Percentiles rank a stretch among this genome's conserved stretches.
These are phyloP conservation scores for Umbelopsis sp. DNA, from an alignment of 192 early-diverging fungal genomes.

Conservation along the genomic window DNA sequence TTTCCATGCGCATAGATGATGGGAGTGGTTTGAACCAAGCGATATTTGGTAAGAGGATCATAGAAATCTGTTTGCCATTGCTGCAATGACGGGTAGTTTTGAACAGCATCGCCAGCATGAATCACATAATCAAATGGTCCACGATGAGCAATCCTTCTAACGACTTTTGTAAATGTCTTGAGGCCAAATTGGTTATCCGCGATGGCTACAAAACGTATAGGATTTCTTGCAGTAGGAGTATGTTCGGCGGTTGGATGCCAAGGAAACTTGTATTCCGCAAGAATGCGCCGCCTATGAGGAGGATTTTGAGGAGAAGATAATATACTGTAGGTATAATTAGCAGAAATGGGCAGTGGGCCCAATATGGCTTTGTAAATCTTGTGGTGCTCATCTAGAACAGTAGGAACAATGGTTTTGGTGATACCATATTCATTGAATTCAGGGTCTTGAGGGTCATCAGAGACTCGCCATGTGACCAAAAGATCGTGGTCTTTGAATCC, in stretches of 20 bases:
- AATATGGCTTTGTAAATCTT: conserved; percentile 39
- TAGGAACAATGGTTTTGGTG: conserved; percentile 16
- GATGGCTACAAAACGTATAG: conserved; percentile 40
- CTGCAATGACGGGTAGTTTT: conserved; percentile 52
- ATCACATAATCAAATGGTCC: conserved; percentile 53
- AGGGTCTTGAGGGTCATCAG: conserved; percentile 8
- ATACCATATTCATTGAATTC: not conserved
- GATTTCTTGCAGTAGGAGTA: conserved; percentile 23
- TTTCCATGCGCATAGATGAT: conserved; percentile 76
- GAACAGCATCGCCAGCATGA: conserved; percentile 74
- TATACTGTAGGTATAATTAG: conserved; percentile 32
- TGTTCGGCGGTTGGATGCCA: conserved; percentile 23
- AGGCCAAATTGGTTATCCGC: conserved; percentile 56
- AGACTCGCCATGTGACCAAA: conserved; percentile 38
- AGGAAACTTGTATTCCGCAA: conserved; percentile 30
- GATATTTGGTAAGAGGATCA: conserved; percentile 59
- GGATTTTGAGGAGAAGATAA: conserved; percentile 12
- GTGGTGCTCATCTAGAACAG: conserved; percentile 36
- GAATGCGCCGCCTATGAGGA: conserved; percentile 24
- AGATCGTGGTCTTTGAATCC: conserved; percentile 45
- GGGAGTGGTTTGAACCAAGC: conserved; percentile 57
- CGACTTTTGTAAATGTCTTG: conserved; percentile 36
- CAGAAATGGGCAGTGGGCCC: conserved; percentile 26
- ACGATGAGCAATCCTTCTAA: conserved; percentile 17
- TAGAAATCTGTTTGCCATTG: conserved; percentile 76